These are phyloP conservation scores for Globisporangium cylindrosporum DNA, from an alignment of 352 stramenopile genomes.

Conservation along the genomic window DNA sequence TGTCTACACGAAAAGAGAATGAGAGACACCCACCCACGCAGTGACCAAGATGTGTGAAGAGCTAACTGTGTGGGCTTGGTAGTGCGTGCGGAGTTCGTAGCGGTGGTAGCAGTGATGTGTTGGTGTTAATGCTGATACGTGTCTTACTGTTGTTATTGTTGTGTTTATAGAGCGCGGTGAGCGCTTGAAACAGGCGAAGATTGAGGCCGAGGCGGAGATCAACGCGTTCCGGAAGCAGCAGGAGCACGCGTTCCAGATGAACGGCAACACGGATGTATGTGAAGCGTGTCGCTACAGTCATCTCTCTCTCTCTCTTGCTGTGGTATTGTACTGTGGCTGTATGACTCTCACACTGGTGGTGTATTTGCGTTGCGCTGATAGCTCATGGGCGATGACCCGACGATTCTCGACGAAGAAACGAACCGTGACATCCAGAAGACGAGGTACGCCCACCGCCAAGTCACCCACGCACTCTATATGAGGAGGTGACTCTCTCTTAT, in stretches of 20 bases:
- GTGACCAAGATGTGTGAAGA: no score
- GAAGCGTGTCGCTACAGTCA: background rate
- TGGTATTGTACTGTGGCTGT: background rate
- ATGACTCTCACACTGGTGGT: background rate
- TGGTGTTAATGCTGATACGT: background rate
- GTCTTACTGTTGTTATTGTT: background rate
- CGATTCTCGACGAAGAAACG: constrained; percentile 75
- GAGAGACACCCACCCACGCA: background rate
- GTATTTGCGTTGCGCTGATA: constrained; percentile 15
- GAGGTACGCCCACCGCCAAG: constrained; percentile 26
- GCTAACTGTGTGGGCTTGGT: background rate
- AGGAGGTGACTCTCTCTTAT: background rate
- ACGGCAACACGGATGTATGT: constrained; percentile 73
- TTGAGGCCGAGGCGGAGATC: constrained; percentile 84
- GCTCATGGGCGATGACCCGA: constrained; percentile 79
- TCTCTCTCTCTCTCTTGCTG: background rate
- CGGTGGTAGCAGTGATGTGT: background rate
- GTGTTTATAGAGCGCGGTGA: constrained; percentile 64
- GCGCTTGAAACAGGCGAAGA: constrained; percentile 86
- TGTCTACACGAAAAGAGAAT: background rate
- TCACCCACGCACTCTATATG: no score
- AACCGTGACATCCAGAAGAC: constrained; percentile 81
- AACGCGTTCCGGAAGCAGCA: constrained; percentile 84
- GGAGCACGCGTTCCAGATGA: constrained; percentile 86
- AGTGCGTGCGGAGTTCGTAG: background rate